Conservation (phyloP, 768 basidiomycete genomes). For the Polyporus arcularius region DNA sequence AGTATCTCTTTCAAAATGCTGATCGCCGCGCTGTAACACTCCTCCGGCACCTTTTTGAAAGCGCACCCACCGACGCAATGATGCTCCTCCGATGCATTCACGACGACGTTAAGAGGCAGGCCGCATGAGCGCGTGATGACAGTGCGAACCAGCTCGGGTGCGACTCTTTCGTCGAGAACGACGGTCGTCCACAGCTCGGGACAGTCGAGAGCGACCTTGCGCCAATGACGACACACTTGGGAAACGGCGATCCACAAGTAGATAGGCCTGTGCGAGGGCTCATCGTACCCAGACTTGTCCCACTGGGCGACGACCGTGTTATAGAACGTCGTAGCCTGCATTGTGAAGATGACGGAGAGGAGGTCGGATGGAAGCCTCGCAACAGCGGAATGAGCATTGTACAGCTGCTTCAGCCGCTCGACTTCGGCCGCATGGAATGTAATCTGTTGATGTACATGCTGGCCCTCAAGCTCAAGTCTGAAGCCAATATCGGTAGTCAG, state of each 20-base stretch:
- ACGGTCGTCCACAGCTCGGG: not conserved
- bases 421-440: not conserved
- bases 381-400: not conserved
- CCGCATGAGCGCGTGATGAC: not conserved
- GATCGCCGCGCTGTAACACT: no score
- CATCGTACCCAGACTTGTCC: not conserved
- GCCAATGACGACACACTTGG: not conserved
- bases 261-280: not conserved
- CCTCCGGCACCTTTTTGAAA: no score
- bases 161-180: not conserved
- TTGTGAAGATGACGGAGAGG: not conserved
- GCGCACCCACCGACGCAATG: no score
- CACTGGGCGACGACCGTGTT: not conserved
- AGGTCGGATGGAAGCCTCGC: not conserved
- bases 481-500: no score
- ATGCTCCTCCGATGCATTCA: no score
- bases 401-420: not conserved
- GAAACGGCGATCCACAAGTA: not conserved
- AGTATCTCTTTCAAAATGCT: no score
- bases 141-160: not conserved
- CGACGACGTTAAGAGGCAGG: no score
- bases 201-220: not conserved
- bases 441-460: not conserved
- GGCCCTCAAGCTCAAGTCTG: no score
- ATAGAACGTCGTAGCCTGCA: not conserved